Evolutionary conservation across 306 rosid species (phyloP).

Genomic region (Notholithocarpus densiflorus): DNA sequence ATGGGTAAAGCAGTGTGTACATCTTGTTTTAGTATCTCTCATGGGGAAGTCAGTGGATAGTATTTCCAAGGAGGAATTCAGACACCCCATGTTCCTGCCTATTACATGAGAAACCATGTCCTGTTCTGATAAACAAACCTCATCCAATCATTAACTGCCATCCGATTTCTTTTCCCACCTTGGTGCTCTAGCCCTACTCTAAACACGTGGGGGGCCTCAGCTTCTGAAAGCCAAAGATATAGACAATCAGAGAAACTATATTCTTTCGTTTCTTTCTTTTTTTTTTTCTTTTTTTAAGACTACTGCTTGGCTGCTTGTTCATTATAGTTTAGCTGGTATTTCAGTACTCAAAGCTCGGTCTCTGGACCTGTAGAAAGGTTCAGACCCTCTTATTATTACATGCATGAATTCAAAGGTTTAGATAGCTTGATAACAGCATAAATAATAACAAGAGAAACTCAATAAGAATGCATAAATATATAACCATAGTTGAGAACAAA

Average conservation of each 20-base stretch:
- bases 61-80: neutral
- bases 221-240: no score
- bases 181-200: no score
- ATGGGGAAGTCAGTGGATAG: no score
- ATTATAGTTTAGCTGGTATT: neutral
- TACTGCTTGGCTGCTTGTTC: no score
- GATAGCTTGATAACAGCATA: neutral
- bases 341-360: neutral
- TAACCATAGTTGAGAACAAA: no score
- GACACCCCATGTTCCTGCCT: neutral
- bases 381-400: neutral
- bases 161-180: no score
- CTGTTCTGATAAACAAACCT: neutral
- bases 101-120: neutral
- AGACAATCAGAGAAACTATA: no score
- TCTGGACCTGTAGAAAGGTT: neutral
- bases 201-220: no score
- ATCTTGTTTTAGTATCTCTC: neutral
- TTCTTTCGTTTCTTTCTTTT: no score
- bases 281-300: fast-evolving
- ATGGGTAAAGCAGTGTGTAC: neutral
- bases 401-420: neutral
- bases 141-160: no score
- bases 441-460: neutral
- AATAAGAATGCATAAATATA: neutral